A percentile compares a stretch with the other conserved stretches of the same genome.
Conservation (phyloP, 2,329 filamentous ascomycete genomes). For the Botrytis cinerea region DNA sequence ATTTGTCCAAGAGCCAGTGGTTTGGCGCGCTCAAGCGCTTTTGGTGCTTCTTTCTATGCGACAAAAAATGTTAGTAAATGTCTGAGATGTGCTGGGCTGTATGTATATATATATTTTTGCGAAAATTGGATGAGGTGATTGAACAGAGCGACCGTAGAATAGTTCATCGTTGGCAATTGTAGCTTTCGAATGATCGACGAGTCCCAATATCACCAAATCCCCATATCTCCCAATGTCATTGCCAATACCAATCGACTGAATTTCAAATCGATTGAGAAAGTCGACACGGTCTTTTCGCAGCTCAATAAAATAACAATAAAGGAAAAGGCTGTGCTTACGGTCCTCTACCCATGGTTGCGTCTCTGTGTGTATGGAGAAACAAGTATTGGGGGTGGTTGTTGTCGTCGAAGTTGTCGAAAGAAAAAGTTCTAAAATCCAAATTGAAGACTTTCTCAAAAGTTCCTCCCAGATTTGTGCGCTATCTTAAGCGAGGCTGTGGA, state of each 20-base stretch:
- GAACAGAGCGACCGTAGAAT: background rate
- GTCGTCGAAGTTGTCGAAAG: conserved; percentile 24
- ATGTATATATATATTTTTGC: background rate
- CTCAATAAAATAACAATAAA: background rate
- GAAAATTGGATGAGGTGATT: background rate
- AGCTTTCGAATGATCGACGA: background rate
- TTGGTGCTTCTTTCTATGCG: conserved; percentile 92
- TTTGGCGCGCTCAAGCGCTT: conserved; percentile 99
- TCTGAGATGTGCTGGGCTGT: background rate
- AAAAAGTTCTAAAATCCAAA: background rate
- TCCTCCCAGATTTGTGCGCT: conserved; percentile 16
- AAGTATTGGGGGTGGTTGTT: conserved; percentile 22
- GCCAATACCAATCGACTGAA: background rate
- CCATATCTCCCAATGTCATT: background rate
- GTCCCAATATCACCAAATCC: background rate
- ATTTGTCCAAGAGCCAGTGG: conserved; percentile 99
- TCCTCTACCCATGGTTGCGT: conserved; percentile 53
- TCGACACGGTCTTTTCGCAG: background rate
- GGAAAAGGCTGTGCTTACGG: conserved; percentile 36
- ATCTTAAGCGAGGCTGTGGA: conserved; percentile 1
- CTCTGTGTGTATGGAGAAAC: conserved; percentile 31
- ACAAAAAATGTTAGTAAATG: conserved; percentile 23
- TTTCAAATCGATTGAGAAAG: background rate
- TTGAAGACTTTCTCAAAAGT: conserved; percentile 5
- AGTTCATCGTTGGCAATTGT: background rate